Evolutionary conservation across 257 asterid genomes (phyloP).

Genomic region (Oldenlandia corymbosa): DNA sequence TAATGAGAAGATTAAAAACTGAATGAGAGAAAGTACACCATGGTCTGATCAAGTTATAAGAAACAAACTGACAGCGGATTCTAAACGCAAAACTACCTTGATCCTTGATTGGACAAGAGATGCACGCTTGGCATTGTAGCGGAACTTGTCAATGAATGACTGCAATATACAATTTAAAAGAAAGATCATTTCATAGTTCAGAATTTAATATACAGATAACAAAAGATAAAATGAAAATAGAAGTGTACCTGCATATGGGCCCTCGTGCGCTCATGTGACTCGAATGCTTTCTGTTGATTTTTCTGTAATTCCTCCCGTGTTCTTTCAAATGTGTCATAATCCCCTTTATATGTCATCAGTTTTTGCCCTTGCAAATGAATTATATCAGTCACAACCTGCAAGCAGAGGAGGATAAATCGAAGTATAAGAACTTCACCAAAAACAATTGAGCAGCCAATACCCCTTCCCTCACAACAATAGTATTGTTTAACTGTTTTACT

Average conservation of each 20-base stretch:
- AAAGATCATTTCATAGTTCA: constrained; percentile 13
- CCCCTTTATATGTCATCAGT: constrained; percentile 61
- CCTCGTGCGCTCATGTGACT: constrained; percentile 82
- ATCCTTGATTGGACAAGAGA: constrained; percentile 99
- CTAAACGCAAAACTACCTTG: constrained; percentile 49
- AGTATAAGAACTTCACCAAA: neutral
- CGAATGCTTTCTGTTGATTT: constrained; percentile 89
- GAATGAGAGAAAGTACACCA: no score
- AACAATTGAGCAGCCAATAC: neutral
- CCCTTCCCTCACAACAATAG: no score
- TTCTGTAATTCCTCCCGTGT: constrained; percentile 86
- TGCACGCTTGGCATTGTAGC: constrained; percentile 96
- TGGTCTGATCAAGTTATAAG: constrained; percentile 13
- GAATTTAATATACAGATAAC: constrained; percentile 5
- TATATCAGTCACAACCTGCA: constrained; percentile 92
- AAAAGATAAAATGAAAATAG: constrained; percentile 7
- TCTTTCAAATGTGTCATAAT: constrained; percentile 90
- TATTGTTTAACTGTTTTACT: no score
- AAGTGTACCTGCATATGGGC: constrained; percentile 81
- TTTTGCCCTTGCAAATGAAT: constrained; percentile 86
- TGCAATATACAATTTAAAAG: constrained; percentile 33
- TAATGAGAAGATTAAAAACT: no score
- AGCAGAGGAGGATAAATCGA: neutral
- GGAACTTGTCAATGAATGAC: constrained; percentile 94
- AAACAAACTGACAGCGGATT: constrained; percentile 1